Evolutionary conservation across 1,284 basidiomycete species (phyloP), one percentile per base, ranked within the genome.

Genomic region (Rhodotorula sp.): DNA sequence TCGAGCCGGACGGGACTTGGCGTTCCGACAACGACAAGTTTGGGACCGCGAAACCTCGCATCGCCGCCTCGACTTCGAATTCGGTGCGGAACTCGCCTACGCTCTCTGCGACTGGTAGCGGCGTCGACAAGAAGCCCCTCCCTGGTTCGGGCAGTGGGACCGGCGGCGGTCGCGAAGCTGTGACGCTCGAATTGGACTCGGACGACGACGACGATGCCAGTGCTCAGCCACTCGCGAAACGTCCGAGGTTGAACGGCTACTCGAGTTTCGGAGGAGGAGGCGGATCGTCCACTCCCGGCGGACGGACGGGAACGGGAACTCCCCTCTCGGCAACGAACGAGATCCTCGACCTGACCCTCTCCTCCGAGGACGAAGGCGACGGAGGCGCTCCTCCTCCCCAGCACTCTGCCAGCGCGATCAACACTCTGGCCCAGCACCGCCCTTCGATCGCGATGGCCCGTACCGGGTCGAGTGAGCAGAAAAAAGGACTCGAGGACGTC

Each of bases 1-100:
- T 99, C 17, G 95, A 99, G 81, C 87, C 93, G 0, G 89, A 95
- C 79, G 95, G 93, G 0, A 88, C 93, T 78, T 99, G 96, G 96
- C 93, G 95, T 79, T 93, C 93, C 0, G 83, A 86, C 24, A 92
- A 98, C 80, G 87, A 90, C 81, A 91, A 89, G 79, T 89, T 87
- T 77, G 92, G 86, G 3, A 93, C 91, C 17, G 79, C 82, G 80
- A 37, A 81, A 80, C 59, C 80, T 0, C 57, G 59, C 17, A 33
- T 42, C n/a, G 57, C 82, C 81, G 68, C 78, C 78, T 65, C 49
- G 37, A 62, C 54, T 17, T 24, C 60, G 17, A 62, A 60, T 12
- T 67, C 62, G n/a, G 49, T 54, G 8, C 46, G 61, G 4, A 62
- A 59, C 20, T 63, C 60, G 26, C 61, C 62, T 17, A 24, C 20